phyloP scores from a whole-genome alignment of 2,329 filamentous ascomycete genomes.

The Cryphonectria carpinicola region DNA sequence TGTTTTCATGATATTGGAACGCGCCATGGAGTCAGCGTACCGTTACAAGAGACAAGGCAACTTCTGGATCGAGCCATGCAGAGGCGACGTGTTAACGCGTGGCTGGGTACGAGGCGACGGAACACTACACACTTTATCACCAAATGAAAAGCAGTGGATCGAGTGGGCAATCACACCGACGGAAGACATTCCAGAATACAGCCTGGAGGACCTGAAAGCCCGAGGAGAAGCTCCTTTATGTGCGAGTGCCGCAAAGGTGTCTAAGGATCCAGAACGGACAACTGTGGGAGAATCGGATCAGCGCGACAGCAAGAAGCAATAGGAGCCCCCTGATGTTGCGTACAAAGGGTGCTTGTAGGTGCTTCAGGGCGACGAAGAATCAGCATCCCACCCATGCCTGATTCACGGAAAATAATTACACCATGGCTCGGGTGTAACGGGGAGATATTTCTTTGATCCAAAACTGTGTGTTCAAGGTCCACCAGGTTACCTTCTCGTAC shows the following conservation, averaged over 20 bases:
- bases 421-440: background rate
- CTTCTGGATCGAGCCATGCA: background rate
- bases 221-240: background rate
- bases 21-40: background rate
- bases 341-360: background rate
- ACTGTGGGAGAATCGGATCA: background rate
- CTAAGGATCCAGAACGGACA: background rate
- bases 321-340: background rate
- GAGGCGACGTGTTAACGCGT: background rate
- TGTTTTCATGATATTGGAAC: background rate
- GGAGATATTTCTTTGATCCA: background rate
- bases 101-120: background rate
- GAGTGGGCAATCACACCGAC: conserved; percentile 3
- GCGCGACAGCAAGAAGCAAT: background rate
- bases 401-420: background rate
- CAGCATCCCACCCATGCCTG: background rate
- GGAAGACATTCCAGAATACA: background rate
- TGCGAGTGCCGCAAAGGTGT: background rate
- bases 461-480: background rate
- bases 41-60: background rate
- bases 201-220: background rate
- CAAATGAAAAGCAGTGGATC: background rate
- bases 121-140: background rate
- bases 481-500: background rate
- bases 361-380: background rate